Percentiles rank a stretch among this genome's conserved stretches.
Conservation (phyloP, 2,329 filamentous ascomycete species). For the Rasamsonia emersonii region DNA sequence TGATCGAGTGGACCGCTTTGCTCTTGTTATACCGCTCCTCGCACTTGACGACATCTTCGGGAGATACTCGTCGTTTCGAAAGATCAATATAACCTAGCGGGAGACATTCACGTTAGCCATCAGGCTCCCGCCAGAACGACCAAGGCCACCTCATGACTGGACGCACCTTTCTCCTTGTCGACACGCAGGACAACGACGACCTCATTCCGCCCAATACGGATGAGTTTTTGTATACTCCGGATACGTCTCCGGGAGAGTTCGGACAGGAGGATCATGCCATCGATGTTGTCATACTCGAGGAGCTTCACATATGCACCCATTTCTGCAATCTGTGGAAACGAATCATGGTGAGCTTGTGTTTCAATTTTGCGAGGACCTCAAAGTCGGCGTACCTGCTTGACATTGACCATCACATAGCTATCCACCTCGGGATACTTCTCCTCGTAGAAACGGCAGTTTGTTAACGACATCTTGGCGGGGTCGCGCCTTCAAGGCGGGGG, state of each 20-base stretch:
- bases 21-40: constrained; percentile 99
- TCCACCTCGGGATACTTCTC: constrained; percentile 98
- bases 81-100: constrained; percentile 83
- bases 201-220: constrained; percentile 94
- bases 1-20: constrained; percentile 98
- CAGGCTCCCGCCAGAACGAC: too few relatives aligned
- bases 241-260: constrained; percentile 98
- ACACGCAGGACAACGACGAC: constrained; percentile 97
- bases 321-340: constrained; percentile 69
- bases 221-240: constrained; percentile 96
- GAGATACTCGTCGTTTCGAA: constrained; percentile 93
- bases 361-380: constrained; percentile 2
- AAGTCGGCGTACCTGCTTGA: constrained; percentile 66
- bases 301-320: constrained; percentile 99
- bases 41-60: constrained; percentile 96
- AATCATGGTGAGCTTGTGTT: constrained; percentile 8
- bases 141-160: constrained; percentile 1
- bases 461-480: constrained; percentile 76
- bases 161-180: constrained; percentile 89
- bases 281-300: constrained; percentile 99
- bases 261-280: constrained; percentile 98
- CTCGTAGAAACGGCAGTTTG: constrained; percentile 95
- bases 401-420: constrained; percentile 99
- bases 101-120: constrained; percentile 13
- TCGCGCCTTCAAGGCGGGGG: constrained; percentile 19